Percentiles rank a stretch among this genome's conserved stretches.
Evolutionary conservation across 495 filamentous ascomycete genomes (phyloP).

Genomic region (Aspergillus incahuasiensis): DNA sequence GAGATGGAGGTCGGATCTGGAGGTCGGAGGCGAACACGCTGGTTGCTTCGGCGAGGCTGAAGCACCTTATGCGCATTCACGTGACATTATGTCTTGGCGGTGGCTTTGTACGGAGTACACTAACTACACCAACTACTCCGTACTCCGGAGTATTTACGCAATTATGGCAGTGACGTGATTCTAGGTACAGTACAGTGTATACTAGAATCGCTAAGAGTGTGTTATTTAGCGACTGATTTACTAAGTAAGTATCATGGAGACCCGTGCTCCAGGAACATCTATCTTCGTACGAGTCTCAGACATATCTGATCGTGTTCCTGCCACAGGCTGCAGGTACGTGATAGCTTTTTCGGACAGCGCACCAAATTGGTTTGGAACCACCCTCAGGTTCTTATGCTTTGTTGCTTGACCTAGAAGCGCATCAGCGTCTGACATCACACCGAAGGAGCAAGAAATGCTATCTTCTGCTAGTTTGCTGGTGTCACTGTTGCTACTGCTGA

Average conservation of each 20-base stretch:
- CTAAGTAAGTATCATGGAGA: constrained; percentile 22
- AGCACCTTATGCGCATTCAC: constrained; percentile 18
- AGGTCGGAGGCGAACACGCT: constrained; percentile 41
- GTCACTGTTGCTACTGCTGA: neutral
- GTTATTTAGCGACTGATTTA: too few species aligned
- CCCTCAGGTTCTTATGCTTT: constrained; percentile 20
- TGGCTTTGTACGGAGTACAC: neutral
- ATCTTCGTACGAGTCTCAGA: constrained; percentile 33
- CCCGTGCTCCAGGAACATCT: constrained; percentile 37
- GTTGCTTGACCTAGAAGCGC: constrained; percentile 6
- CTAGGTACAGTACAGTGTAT: too few species aligned
- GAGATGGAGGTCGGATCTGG: constrained; percentile 32
- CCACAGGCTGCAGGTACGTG: constrained; percentile 33
- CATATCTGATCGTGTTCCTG: neutral
- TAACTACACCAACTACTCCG: too few species aligned
- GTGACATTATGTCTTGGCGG: constrained; percentile 30
- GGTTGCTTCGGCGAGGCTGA: constrained; percentile 30
- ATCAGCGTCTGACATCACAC: constrained; percentile 28
- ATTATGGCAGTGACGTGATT: too few species aligned
- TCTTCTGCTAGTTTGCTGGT: neutral
- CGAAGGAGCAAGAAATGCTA: constrained; percentile 28
- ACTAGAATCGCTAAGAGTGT: too few species aligned
- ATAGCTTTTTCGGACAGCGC: constrained; percentile 49
- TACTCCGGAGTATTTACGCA: too few species aligned
- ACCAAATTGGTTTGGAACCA: constrained; percentile 38